Evolutionary conservation across 73 alveolate species (phyloP).

Genomic region (Tetrahymena malaccensis): DNA sequence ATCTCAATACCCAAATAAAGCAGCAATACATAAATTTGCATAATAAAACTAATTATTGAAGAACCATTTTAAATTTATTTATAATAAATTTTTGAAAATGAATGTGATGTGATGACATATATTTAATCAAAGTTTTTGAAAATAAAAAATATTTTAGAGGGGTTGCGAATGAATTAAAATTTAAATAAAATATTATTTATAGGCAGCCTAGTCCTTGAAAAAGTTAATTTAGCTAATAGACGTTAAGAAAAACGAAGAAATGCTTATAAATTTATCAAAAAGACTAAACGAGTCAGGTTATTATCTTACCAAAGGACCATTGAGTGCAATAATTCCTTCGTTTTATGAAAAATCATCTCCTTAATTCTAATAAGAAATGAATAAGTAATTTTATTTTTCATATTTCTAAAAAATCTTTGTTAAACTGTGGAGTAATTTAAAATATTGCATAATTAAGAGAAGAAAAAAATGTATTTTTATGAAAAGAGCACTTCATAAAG

Average conservation of each 20-base stretch:
- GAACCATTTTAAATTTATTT: too few relatives aligned
- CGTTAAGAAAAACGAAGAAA: slow-evolving; percentile 50
- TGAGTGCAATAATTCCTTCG: slow-evolving; percentile 57
- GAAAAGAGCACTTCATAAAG: neutral
- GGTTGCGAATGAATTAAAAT: neutral
- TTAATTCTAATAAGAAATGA: slow-evolving; percentile 41
- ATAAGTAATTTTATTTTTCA: neutral
- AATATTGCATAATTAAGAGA: too few relatives aligned
- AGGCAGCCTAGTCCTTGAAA: slow-evolving; percentile 54
- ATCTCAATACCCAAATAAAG: neutral
- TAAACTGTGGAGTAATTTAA: neutral
- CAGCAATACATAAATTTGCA: neutral
- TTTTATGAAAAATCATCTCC: slow-evolving; percentile 50
- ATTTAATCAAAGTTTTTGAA: too few relatives aligned
- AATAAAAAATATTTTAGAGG: neutral
- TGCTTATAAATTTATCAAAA: slow-evolving; percentile 46
- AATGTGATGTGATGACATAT: neutral
- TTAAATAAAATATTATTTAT: neutral
- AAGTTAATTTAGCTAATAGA: slow-evolving; percentile 42
- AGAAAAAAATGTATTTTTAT: neutral
- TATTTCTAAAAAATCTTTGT: too few relatives aligned
- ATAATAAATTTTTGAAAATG: too few relatives aligned
- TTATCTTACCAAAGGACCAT: slow-evolving; percentile 58
- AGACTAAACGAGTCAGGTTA: slow-evolving; percentile 66
- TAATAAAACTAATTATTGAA: neutral